Evolutionary conservation across 306 rosid species (phyloP).

Genomic region (Rosa chinensis): DNA sequence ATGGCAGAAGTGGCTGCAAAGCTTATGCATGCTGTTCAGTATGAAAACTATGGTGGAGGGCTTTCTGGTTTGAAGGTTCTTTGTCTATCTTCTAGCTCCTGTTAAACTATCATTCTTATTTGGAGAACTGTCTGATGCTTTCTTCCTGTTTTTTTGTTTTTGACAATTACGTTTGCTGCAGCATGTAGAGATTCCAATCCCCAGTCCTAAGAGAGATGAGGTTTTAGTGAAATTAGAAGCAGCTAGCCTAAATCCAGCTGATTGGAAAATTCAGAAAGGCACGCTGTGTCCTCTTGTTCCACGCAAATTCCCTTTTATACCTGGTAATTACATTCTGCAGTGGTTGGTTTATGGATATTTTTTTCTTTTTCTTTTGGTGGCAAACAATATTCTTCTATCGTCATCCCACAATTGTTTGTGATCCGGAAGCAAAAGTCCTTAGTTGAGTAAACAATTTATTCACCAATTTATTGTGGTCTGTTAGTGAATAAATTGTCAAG

Average conservation of each 20-base stretch:
- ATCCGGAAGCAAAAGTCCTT: background rate
- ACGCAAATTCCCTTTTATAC: conserved; percentile 52
- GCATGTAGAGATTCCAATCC: conserved; percentile 76
- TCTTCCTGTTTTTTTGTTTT: background rate
- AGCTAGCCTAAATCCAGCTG: conserved; percentile 54
- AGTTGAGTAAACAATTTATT: background rate
- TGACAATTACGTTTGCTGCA: conserved; percentile 20
- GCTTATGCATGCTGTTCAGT: conserved; percentile 67
- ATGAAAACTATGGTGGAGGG: conserved; percentile 61
- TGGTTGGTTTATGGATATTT: background rate
- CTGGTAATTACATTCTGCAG: conserved; percentile 34
- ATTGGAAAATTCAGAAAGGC: conserved; percentile 82
- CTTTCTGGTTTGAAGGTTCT: conserved; percentile 53
- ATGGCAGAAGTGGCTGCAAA: conserved; percentile 31
- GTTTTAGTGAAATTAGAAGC: conserved; percentile 68
- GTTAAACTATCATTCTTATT: background rate
- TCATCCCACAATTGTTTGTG: background rate
- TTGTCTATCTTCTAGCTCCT: background rate
- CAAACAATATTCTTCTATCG: background rate
- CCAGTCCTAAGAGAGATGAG: conserved; percentile 47
- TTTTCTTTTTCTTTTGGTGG: background rate
- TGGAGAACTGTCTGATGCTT: background rate
- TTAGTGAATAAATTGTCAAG: background rate
- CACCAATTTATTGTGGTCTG: no score
- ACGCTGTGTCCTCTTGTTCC: conserved; percentile 40